Percentiles rank a stretch among this genome's conserved stretches.
Evolutionary conservation across 192 early-diverging fungal species (phyloP).

Genomic region (Coemansia sp.): DNA sequence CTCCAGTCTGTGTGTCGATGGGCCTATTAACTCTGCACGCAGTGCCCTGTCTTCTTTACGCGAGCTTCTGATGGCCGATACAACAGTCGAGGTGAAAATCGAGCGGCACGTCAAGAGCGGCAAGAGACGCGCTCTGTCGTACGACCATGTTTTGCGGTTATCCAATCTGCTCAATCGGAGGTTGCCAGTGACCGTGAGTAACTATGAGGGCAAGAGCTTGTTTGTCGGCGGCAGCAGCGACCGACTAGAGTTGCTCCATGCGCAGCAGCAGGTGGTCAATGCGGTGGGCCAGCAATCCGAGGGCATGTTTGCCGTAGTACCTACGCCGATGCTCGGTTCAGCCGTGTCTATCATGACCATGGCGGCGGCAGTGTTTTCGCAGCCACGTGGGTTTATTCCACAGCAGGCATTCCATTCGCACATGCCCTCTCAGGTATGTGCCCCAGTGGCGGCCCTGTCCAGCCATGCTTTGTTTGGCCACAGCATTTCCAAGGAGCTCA

Average conservation of each 20-base stretch:
- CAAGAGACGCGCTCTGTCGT: constrained; percentile 11
- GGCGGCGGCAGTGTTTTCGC: constrained; percentile 16
- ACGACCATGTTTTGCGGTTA: constrained; percentile 2
- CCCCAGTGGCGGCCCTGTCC: constrained; percentile 3
- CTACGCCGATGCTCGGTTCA: neutral
- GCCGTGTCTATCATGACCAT: constrained; percentile 9
- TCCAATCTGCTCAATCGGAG: neutral
- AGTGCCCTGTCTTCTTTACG: constrained; percentile 28
- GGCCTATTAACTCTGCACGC: constrained; percentile 21
- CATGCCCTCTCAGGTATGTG: neutral
- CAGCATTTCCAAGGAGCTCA: neutral
- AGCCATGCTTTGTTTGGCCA: constrained; percentile 14
- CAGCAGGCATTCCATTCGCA: constrained; percentile 5
- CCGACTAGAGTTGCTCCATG: constrained; percentile 17
- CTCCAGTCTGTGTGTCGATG: constrained; percentile 11
- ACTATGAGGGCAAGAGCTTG: constrained; percentile 15
- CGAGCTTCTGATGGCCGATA: constrained; percentile 20
- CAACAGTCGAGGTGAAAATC: constrained; percentile 22
- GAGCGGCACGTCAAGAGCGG: constrained; percentile 16
- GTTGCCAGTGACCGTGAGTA: constrained; percentile 4
- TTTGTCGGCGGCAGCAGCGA: constrained; percentile 30
- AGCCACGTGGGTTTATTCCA: constrained; percentile 14
- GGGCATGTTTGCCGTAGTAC: constrained; percentile 13
- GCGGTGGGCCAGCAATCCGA: constrained; percentile 21
- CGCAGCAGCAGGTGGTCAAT: constrained; percentile 26